Evolutionary conservation across 2,329 filamentous ascomycete genomes (phyloP), one percentile per base, ranked within the genome.

Genomic region (Fusarium setosum): DNA sequence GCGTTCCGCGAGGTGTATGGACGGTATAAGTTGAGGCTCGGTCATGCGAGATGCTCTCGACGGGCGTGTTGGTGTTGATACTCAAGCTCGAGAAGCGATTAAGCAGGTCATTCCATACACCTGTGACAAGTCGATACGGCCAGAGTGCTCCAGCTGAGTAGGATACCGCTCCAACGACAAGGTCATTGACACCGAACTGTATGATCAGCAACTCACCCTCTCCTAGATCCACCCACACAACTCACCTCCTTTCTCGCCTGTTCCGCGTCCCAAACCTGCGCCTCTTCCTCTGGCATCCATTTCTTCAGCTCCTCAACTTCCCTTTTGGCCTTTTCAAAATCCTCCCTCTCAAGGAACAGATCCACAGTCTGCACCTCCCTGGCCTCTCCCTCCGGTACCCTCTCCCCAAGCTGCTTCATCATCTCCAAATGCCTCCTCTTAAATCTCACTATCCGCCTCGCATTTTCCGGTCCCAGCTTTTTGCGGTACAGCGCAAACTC

Each of bases 111-210:
- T 77, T 73, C 79, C 83, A 84, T 9, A 84, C 68, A 4, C 76
- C 74, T 5, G 81, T 81, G 7, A 86, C 78, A 10, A 87, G 78
- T 12, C 82, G 76, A 56, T 82, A 86, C 1, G 84, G 82, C 79
- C 81, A 86, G 3, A 86, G 72, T 11, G 83, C 82, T 4, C 83
- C 84, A 10, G 83, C 83, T 2, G 69, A 63, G 44, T 83, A 85
- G 1, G 77, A 78, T 5, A 84, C 65, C 5, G 79, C 83, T 1
- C 83, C 82, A 2, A 73, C 71, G 13, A 82, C 72, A 29, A 73
- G 68, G 0, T 70, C 59, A 29, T 77, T 79, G 7, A 73, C 70
- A 1, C 73, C 73, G 65, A 83, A 83, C 72, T 74, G 60, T 67
- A 23, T 10, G n/a, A 24, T 67, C 17, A 67, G 59, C 32, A 10